A percentile compares a stretch with the other conserved stretches of the same genome.
Conservation (phyloP, 2,329 filamentous ascomycete genomes). For the Aureobasidium sp. region DNA sequence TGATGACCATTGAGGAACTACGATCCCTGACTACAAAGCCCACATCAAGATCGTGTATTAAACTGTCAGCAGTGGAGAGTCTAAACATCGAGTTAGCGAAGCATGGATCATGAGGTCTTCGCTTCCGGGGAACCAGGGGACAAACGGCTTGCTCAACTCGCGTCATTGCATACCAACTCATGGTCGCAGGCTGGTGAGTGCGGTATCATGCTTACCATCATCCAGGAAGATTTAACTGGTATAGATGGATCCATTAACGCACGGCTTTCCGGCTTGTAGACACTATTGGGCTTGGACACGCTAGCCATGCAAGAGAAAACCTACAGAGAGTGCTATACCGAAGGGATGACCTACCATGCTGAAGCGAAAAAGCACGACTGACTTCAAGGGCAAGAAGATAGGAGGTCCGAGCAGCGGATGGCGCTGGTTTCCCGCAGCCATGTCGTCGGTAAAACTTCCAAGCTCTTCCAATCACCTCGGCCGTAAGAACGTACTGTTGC, state of each 20-base stretch:
- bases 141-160: not conserved
- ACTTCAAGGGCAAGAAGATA: not conserved
- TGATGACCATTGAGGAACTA: not conserved
- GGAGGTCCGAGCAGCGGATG: not conserved
- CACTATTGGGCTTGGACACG: not conserved
- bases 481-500: not conserved
- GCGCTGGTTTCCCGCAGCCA: not conserved
- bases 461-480: not conserved
- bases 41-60: not conserved
- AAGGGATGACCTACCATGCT: not conserved
- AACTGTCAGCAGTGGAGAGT: not conserved
- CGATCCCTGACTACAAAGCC: not conserved
- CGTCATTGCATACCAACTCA: not conserved
- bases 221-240: not conserved
- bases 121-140: not conserved
- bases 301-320: not conserved
- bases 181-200: not conserved
- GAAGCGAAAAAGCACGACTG: not conserved
- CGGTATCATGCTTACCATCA: not conserved
- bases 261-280: not conserved
- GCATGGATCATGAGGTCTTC: not conserved
- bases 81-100: not conserved
- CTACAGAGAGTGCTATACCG: not conserved
- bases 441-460: not conserved
- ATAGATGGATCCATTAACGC: not conserved